These are phyloP conservation scores for Boletus subcaerulescens DNA, from an alignment of 768 basidiomycete genomes.

Conservation along the genomic window DNA sequence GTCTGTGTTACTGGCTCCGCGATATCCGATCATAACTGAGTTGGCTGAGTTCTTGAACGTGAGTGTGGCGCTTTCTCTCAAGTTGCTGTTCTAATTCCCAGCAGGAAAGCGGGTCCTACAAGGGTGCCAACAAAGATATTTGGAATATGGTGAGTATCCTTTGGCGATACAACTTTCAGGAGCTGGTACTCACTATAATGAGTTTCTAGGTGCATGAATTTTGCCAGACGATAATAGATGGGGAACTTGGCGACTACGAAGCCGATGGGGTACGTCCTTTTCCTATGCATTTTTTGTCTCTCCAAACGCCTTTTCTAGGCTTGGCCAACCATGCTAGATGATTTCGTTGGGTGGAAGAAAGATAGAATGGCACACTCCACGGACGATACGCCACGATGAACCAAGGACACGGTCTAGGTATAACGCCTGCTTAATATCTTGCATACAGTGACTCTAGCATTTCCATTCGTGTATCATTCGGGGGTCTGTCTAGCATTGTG, in stretches of 20 bases:
- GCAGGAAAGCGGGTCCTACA: conserved; percentile 56
- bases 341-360: conserved; percentile 71
- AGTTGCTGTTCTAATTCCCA: not conserved
- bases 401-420: conserved; percentile 9
- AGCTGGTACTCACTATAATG: not conserved
- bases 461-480: conserved; percentile 1
- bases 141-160: conserved; percentile 70
- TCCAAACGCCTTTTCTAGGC: conserved; percentile 42
- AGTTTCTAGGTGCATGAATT: conserved; percentile 69
- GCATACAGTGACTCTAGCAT: conserved; percentile 10
- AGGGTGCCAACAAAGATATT: conserved; percentile 78
- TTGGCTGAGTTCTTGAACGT: conserved; percentile 68
- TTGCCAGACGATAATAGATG: conserved; percentile 58
- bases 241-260: conserved; percentile 65
- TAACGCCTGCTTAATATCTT: conserved; percentile 16
- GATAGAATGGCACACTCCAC: conserved; percentile 11
- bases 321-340: conserved; percentile 81
- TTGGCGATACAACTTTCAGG: not conserved
- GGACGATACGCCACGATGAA: conserved; percentile 4
- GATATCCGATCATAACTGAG: conserved; percentile 63
- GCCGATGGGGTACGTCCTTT: conserved; percentile 62
- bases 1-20: conserved; percentile 68
- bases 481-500: not conserved
- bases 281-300: not conserved
- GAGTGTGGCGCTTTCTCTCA: conserved; percentile 16